Evolutionary conservation across 495 filamentous ascomycete species (phyloP).

Genomic region (Xylaria curta): DNA sequence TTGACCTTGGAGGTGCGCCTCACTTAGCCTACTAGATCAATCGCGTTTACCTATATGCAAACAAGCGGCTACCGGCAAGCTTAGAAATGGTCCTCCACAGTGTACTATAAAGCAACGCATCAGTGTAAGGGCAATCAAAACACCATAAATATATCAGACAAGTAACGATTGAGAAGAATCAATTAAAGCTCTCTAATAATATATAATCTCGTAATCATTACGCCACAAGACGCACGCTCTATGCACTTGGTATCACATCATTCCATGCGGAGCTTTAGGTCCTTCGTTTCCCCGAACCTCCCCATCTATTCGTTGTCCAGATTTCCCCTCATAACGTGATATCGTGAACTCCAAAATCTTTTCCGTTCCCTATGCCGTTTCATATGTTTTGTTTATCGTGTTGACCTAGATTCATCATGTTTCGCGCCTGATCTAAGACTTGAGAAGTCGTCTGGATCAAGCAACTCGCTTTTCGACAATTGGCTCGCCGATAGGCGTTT

Average conservation of each 20-base stretch:
- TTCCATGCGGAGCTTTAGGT: conserved; percentile 17
- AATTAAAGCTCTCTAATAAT: background rate
- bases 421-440: background rate
- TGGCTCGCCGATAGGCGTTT: conserved; percentile 47
- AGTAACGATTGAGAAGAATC: background rate
- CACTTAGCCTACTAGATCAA: background rate
- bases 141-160: background rate
- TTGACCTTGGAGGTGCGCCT: background rate
- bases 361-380: background rate
- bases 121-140: background rate
- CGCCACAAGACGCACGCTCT: conserved; percentile 23
- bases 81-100: background rate
- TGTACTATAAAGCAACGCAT: background rate
- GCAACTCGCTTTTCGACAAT: conserved; percentile 51
- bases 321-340: conserved; percentile 4
- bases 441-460: background rate
- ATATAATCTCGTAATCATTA: conserved; percentile 23
- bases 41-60: background rate
- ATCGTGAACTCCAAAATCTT: conserved; percentile 3
- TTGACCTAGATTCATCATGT: conserved; percentile 6
- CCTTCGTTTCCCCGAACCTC: conserved; percentile 4
- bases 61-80: background rate
- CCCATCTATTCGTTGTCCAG: conserved; percentile 5
- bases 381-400: background rate
- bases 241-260: conserved; percentile 28